Evolutionary conservation across 108 stramenopile genomes (phyloP), one percentile per base, ranked within the genome.

Genomic region (Pseudonitzschia delicatissima): DNA sequence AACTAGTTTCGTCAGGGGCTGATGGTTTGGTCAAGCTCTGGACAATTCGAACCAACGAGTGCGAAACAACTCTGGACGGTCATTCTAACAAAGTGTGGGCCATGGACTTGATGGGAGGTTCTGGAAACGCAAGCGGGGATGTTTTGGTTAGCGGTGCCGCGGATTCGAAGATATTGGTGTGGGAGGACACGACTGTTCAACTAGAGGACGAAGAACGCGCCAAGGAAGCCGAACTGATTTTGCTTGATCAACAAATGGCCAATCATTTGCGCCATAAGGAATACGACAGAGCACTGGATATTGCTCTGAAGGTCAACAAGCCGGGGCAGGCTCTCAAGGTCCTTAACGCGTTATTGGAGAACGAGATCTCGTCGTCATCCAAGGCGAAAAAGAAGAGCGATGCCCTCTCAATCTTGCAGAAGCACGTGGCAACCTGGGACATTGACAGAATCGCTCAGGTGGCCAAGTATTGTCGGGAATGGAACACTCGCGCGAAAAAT

Each of bases 31-130:
- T 99, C 21, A 96, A 96, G 72, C 66, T 99, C 6, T 98, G 97
- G 97, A 96, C 96, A 17, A 87, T 98, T 45, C 82, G 94, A 6
- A 93, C 92, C 1, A 93, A 92, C 48, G 96, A 99, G 67, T 99
- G 96, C 65, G 94, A 93, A 57, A 77, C 85, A 1, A 98, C 97
- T 2, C 72, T 97, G 57, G 97, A 97, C 62, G 93, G 81, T 0
- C 97, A 98, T 68, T 73, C 77, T 27, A 92, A 96, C 77, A 93
- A 93, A 68, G 83, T 96, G 35, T 99, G 98, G 98, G 96, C 97
- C 6, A 61, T 98, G 48, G 93, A 95, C 67, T 60, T 92, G 32
- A 62, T 77, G 42, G 15, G 15, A 12, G 37, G 60, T 21, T 18
- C 13, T 18, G 15, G 26, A 4, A 40, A 47, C 21, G 69, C 74